Conservation (phyloP, 441 rosid genomes). For the Erodium texanum region DNA sequence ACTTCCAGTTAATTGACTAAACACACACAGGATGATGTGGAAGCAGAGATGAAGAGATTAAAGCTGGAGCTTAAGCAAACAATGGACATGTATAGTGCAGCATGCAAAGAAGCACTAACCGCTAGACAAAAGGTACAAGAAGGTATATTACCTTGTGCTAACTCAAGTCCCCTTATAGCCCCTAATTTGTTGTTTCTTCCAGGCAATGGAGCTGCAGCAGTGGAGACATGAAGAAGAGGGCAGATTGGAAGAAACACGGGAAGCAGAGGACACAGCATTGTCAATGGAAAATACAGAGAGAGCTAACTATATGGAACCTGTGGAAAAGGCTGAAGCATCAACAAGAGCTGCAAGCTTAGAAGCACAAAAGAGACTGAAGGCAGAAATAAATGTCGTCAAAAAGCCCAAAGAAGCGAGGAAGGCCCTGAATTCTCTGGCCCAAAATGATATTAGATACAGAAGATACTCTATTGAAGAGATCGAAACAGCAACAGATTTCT, state of each 20-base stretch:
- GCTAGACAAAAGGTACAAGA: constrained; percentile 55
- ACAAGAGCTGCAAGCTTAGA: no score
- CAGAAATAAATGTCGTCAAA: not conserved
- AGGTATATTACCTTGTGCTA: no score
- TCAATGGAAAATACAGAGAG: not conserved
- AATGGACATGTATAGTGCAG: constrained; percentile 71
- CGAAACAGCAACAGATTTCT: not conserved
- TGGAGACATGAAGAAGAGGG: constrained; percentile 24
- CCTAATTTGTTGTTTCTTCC: no score
- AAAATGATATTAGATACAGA: not conserved
- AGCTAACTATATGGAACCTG: no score
- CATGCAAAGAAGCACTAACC: constrained; percentile 79
- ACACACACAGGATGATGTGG: constrained; percentile 56
- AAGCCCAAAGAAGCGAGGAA: not conserved
- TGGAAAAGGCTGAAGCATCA: no score
- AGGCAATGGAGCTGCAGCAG: constrained; percentile 39
- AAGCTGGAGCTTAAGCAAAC: constrained; percentile 86
- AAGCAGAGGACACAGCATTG: not conserved
- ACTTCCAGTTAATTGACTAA: no score
- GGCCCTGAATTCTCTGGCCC: no score
- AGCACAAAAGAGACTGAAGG: not conserved
- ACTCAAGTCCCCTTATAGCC: no score
- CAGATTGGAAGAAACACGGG: not conserved
- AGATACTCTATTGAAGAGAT: constrained; percentile 3
- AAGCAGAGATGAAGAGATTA: constrained; percentile 78